Evolutionary conservation across 306 rosid species (phyloP), one percentile per base, ranked within the genome.

Genomic region (Casuarina glauca): DNA sequence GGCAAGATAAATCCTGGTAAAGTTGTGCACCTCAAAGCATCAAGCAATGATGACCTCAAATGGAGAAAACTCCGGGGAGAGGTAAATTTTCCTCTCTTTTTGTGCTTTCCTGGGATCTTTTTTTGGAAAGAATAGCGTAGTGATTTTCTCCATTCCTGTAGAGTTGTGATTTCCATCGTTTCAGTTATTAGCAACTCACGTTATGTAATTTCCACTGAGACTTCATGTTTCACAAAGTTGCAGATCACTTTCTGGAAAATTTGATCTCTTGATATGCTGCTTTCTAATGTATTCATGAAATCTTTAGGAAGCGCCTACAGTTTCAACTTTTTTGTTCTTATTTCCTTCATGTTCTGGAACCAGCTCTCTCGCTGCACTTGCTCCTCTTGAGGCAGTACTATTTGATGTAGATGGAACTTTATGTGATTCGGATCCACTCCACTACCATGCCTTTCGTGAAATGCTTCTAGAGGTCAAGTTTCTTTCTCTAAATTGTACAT

Each of bases 341-440:
- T 60, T 76, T 52, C 81, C 74, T 79, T 78, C 57, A 62, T 78
- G 57, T 54, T 72, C 69, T 84, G 69, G 73, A 85, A 54, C 74
- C 91, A 89, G 93, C 88, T 69, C 90, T 57, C 90, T 94, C 52
- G 69, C 87, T 63, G 74, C 42, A 58, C 86, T 90, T 69, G 92
- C 92, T 70, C 97, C 97, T 45, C 81, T 92, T 64, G 91, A 92
- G 85, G 97, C 95, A 32, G 90, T 92, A 84, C 86, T 94, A 39
- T 94, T 94, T 78, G 98, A 94, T 80, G 84, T 94, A 44, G 98
- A 94, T 83, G 98, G 98, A 83, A 92, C 98, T 41, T 76, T 94
- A 0, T 91, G 91, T 76, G 98, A 94, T 84, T 94, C 98, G 12
- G 98, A 94, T 86, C 97, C 97, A 3, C 81, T 94, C 73, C 98